Evolutionary conservation across 805 yeast species (phyloP).

Genomic region (Cyberlindnera samutprakarnensis): DNA sequence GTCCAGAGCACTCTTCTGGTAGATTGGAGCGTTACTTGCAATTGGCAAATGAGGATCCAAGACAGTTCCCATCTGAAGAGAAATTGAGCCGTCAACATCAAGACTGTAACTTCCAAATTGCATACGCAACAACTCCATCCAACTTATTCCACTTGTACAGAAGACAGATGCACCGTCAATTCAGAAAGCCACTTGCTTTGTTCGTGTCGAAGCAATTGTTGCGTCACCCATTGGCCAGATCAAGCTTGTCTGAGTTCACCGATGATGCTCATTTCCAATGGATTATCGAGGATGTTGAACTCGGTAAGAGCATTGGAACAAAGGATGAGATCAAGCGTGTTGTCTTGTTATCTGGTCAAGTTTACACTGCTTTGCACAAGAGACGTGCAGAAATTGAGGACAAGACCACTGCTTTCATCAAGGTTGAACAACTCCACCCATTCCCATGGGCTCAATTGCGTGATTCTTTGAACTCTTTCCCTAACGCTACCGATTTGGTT

Average conservation of each 20-base stretch:
- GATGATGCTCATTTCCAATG: slow-evolving; percentile 91
- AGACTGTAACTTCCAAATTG: slow-evolving; percentile 96
- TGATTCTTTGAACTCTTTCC: slow-evolving; percentile 74
- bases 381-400: slow-evolving; percentile 72
- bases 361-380: slow-evolving; percentile 85
- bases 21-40: slow-evolving; percentile 95
- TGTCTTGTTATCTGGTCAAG: slow-evolving; percentile 87
- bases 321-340: slow-evolving; percentile 85
- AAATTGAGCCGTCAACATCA: slow-evolving; percentile 96
- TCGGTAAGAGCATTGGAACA: slow-evolving; percentile 67
- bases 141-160: slow-evolving; percentile 93
- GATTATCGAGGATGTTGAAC: slow-evolving; percentile 89
- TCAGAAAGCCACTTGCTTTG: slow-evolving; percentile 82
- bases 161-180: slow-evolving; percentile 99
- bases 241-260: slow-evolving; percentile 74
- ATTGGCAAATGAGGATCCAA: slow-evolving; percentile 92
- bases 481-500: slow-evolving; percentile 78
- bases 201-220: slow-evolving; percentile 90
- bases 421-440: slow-evolving; percentile 94
- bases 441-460: slow-evolving; percentile 96
- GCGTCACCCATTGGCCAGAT: slow-evolving; percentile 97
- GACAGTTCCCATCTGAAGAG: slow-evolving; percentile 84
- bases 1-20: slow-evolving; percentile 99
- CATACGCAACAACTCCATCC: slow-evolving; percentile 97
- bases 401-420: slow-evolving; percentile 80